Base-by-base conservation (phyloP, 177 flowering plant genomes). In the Telopea speciosissima region DNA sequence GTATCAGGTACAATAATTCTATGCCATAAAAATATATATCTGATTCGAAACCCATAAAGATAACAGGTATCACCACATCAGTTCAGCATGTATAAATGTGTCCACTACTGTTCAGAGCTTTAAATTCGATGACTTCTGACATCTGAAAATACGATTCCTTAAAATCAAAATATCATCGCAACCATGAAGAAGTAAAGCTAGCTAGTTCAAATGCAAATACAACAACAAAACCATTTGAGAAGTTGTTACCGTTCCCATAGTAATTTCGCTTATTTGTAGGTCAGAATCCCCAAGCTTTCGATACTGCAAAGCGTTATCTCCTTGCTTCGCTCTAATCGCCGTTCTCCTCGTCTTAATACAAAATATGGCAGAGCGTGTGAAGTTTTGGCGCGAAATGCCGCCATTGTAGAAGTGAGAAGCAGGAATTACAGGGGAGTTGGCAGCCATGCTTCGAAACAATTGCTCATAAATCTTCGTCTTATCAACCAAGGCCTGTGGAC, bases 251-350 rank as follows among this genome's bases (percentile, higher is more conserved):
- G 98, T 91, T 73, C 98, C 98, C 0, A 91, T 72, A 24, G 95
- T 89, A 65, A 94, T 84, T 80, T 94, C 98, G 76, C 95, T 90
- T 42, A 92, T 80, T 5, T 68, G 63, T 65, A 94, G 97, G 67
- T 94, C 98, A 9, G 98, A 94, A 70, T 92, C 97, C 1, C 97
- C 97, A 28, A 92, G 90, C 67, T 89, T 92, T 70, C 85, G 80
- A 74, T 86, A 89, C 83, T 88, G 77, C 81, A 94, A 72, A 8
- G 70, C 74, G 28, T 81, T 83, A 66, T 78, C 67, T 22, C 67
- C 87, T 13, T 45, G 69, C 25, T 73, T 82, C 24, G 90, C 88
- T 65, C 66, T 62, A 58, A 83, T 74, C 69, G 77, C 31, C n/a
- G 70, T 40, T 26, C 71, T 75, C 49, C 71, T 73, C 25, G 45